A percentile compares a stretch with the other conserved stretches of the same genome.
These are phyloP conservation scores for Beauveria medogensis DNA, from an alignment of 2,329 filamentous ascomycete species.

Conservation along the genomic window DNA sequence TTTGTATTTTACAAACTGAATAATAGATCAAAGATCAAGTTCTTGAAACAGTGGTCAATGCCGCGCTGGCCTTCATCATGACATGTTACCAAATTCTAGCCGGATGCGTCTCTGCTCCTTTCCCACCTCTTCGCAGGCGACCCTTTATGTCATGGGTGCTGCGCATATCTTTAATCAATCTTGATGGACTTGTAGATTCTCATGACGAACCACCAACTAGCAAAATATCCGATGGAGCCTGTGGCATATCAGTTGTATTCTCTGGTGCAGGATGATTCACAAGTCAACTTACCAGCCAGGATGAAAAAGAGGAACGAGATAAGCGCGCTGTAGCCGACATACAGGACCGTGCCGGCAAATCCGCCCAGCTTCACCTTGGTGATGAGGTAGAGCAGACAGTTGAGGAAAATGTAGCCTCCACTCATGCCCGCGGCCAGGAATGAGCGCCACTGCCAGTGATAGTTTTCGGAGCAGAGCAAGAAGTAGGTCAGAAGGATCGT, in stretches of 20 bases:
- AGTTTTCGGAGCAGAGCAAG: conserved; percentile 90
- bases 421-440: conserved; percentile 89
- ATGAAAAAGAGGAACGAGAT: conserved; percentile 90
- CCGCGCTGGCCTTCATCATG: conserved; percentile 4
- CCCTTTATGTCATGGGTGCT: not conserved
- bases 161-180: conserved; percentile 58
- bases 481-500: conserved; percentile 96
- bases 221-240: conserved; percentile 94
- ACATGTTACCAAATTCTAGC: not conserved
- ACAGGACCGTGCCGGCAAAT: conserved; percentile 79
- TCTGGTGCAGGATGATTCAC: not conserved
- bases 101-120: not conserved
- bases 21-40: conserved; percentile 2
- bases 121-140: not conserved
- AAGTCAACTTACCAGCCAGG: conserved; percentile 66
- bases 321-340: conserved; percentile 84
- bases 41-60: conserved; percentile 7
- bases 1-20: conserved; percentile 11
- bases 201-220: conserved; percentile 87
- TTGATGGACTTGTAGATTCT: conserved; percentile 98
- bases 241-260: conserved; percentile 14
- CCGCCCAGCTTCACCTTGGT: conserved; percentile 81
- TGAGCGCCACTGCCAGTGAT: conserved; percentile 97
- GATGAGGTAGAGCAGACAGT: conserved; percentile 84
- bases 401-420: conserved; percentile 83